Evolutionary conservation across 2,329 filamentous ascomycete species (phyloP), one percentile per base, ranked within the genome.

Genomic region (Coniochaeta sp.): DNA sequence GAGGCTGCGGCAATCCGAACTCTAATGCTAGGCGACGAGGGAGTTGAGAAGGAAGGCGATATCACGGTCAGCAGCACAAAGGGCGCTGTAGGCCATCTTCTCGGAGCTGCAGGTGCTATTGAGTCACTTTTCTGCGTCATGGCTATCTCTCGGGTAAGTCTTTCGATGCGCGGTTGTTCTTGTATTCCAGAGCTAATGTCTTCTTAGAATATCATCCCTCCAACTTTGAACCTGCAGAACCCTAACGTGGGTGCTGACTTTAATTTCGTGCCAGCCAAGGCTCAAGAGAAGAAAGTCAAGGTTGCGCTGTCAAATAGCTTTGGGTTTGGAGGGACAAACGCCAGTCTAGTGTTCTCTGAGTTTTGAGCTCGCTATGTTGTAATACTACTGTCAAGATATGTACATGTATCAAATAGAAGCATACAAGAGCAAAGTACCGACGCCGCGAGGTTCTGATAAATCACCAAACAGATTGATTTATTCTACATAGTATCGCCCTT

Each of bases 241-340:
- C 81, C 87, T 6, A 84, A 88, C 50, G 79, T 85, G 1, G 81
- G 86, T 4, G 89, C 90, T 59, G 77, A 86, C 64, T 96, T 93
- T 77, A 97, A 98, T 70, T 93, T 97, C 72, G 87, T 96, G 3
- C 85, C 92, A 0, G 79, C 86, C 4, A 70, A 78, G 54, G 81
- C 91, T 0, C 93, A 97, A 73, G 73, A 89, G 58, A 87, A 85
- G 65, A 71, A 79, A 2, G 84, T 98, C 12, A 77, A 85, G 61
- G 88, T 93, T 24, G 90, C 90, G 6, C 68, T 99, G 61, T 95
- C 91, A 3, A 99, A 99, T 70, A 98, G 93, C 71, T 99, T 99
- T 76, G 95, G 95, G 0, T 99, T 99, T 76, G 95, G 95, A 12
- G 95, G 95, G 17, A 98, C 93, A 1, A 99, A 99, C 76, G 93